phyloP scores from a whole-genome alignment of 768 basidiomycete genomes.

The Phaffia australis region DNA sequence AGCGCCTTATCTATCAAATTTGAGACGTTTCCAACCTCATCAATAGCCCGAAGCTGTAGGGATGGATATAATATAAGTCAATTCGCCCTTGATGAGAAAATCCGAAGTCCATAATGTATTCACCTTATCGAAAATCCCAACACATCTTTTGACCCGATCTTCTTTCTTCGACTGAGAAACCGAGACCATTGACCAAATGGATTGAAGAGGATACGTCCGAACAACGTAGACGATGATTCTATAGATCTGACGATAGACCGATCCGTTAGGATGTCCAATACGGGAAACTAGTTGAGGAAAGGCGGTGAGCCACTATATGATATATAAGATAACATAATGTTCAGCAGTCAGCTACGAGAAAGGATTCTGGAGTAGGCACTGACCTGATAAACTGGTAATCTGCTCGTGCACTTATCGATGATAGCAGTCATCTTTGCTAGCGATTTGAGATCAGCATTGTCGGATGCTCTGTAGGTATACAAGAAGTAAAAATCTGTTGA shows the following conservation, averaged over 20 bases:
- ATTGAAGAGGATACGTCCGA: slow-evolving; percentile 75
- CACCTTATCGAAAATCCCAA: slow-evolving; percentile 34
- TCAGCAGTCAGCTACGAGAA: neutral
- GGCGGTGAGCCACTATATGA: slow-evolving; percentile 75
- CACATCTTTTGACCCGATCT: slow-evolving; percentile 53
- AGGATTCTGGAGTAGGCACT: slow-evolving; percentile 14
- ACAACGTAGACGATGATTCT: slow-evolving; percentile 63
- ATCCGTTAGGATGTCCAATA: slow-evolving; percentile 60
- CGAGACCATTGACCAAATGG: slow-evolving; percentile 82
- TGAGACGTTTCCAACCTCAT: slow-evolving; percentile 38
- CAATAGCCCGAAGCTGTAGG: neutral
- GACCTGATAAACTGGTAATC: slow-evolving; percentile 71
- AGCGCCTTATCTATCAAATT: slow-evolving; percentile 49
- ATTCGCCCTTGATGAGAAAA: neutral
- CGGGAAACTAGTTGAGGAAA: slow-evolving; percentile 96
- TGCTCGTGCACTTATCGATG: slow-evolving; percentile 49
- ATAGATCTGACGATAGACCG: slow-evolving; percentile 52
- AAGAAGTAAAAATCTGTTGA: neutral
- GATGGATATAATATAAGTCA: neutral
- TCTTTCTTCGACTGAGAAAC: slow-evolving; percentile 71
- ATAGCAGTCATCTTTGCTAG: slow-evolving; percentile 34
- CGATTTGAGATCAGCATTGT: slow-evolving; percentile 1
- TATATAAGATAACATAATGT: neutral
- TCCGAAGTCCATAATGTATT: neutral
- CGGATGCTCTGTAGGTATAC: neutral